Percentiles rank a stretch among this genome's conserved stretches.
phyloP scores from a whole-genome alignment of 495 filamentous ascomycete genomes.

The Tricharina praecox region DNA sequence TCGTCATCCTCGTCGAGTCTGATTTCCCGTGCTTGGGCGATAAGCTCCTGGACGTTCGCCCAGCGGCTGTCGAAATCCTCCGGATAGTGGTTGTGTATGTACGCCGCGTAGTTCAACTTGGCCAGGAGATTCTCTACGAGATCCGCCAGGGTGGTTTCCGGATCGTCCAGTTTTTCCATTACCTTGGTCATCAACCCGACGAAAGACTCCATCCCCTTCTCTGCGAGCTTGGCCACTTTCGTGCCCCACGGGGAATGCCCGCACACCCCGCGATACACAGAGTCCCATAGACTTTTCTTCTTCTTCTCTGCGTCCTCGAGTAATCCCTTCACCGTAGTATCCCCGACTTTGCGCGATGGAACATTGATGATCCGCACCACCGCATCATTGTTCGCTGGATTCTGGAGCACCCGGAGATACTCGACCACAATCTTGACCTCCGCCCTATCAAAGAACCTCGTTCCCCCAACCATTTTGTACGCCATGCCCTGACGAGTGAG shows the following conservation, averaged over 20 bases:
- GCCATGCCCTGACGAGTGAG: slow-evolving; percentile 74
- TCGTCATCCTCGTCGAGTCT: slow-evolving; percentile 37
- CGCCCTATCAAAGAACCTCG: slow-evolving; percentile 76
- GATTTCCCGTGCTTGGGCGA: slow-evolving; percentile 62
- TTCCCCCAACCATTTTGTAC: slow-evolving; percentile 86
- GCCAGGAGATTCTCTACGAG: slow-evolving; percentile 58
- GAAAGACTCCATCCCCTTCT: slow-evolving; percentile 45
- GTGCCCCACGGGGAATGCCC: slow-evolving; percentile 49
- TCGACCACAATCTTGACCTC: slow-evolving; percentile 84
- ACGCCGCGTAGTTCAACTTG: slow-evolving; percentile 54
- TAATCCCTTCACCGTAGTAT: slow-evolving; percentile 54
- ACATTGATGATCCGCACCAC: slow-evolving; percentile 71
- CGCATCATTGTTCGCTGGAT: slow-evolving; percentile 79
- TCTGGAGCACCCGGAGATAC: slow-evolving; percentile 71
- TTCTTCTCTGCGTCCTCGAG: slow-evolving; percentile 57
- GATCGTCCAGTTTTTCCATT: slow-evolving; percentile 37
- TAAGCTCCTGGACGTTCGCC: slow-evolving; percentile 82
- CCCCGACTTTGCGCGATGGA: slow-evolving; percentile 66
- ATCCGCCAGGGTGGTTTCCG: slow-evolving; percentile 38
- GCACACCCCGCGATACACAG: slow-evolving; percentile 52
- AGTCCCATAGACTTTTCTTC: slow-evolving; percentile 55
- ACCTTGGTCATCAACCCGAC: slow-evolving; percentile 46
- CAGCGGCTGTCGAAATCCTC: slow-evolving; percentile 68
- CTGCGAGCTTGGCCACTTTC: slow-evolving; percentile 48
- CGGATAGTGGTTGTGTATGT: slow-evolving; percentile 49